Evolutionary conservation across 208 protist species (phyloP).

Genomic region (Trichomonas vaginalis): DNA sequence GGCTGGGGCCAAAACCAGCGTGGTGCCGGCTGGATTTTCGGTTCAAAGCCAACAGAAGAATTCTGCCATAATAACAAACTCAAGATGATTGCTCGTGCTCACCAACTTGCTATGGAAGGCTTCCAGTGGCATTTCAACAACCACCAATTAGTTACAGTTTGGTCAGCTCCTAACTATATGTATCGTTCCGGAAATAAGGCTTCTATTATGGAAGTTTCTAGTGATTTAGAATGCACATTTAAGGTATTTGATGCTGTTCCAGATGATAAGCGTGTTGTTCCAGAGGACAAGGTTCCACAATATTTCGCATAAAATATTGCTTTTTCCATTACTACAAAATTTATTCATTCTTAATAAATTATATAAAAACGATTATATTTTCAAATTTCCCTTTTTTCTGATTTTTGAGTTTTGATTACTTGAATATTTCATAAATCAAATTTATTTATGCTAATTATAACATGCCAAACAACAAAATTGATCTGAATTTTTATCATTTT

Average conservation of each 20-base stretch:
- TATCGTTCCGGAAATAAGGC: conserved; percentile 54
- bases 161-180: conserved; percentile 96
- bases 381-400: too few species aligned
- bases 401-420: too few species aligned
- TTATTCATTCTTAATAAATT: too few species aligned
- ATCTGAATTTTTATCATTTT: too few species aligned
- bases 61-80: conserved; percentile 95
- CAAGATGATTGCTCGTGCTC: conserved; percentile 64
- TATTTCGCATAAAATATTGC: background rate
- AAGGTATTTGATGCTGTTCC: conserved; percentile 62
- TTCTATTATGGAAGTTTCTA: conserved; percentile 87
- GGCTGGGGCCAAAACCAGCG: conserved; percentile 88
- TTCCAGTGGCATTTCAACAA: conserved; percentile 93
- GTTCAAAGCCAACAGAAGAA: conserved; percentile 82
- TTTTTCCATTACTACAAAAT: background rate
- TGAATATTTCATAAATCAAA: too few species aligned
- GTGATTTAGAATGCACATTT: conserved; percentile 63
- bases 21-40: conserved; percentile 69
- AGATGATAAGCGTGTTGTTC: background rate
- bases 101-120: conserved; percentile 53
- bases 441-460: too few species aligned
- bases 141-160: conserved; percentile 93
- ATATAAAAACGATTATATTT: too few species aligned
- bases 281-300: background rate
- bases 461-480: too few species aligned